Evolutionary conservation across 345 rosid genomes (phyloP).

Genomic region (Citrus reticulata): DNA sequence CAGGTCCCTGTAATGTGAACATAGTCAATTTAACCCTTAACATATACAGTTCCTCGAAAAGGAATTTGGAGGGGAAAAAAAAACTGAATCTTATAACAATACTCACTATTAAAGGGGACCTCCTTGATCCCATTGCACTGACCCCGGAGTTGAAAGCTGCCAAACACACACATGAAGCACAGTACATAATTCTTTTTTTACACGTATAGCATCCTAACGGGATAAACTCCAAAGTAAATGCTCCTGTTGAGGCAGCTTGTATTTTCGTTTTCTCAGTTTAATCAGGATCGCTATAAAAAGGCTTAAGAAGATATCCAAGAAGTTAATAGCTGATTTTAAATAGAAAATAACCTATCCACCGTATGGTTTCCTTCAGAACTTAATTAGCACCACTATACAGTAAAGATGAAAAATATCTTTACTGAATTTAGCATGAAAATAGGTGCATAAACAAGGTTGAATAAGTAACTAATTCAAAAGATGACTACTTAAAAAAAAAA

Average conservation of each 20-base stretch:
- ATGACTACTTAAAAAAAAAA: not conserved
- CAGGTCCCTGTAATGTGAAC: slow-evolving; percentile 3
- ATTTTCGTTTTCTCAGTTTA: not conserved
- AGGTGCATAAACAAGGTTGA: not conserved
- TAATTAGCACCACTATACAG: not conserved
- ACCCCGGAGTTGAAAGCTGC: not conserved
- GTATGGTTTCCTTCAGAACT: not conserved
- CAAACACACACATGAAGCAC: not conserved
- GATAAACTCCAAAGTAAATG: not conserved
- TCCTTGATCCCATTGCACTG: not conserved
- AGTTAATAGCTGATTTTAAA: not conserved
- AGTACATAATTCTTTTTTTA: not conserved
- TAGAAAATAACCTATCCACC: not conserved
- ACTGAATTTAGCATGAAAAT: not conserved
- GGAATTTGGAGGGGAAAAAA: not conserved
- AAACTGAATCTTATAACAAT: not conserved
- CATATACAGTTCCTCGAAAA: not conserved
- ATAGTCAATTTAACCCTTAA: not conserved
- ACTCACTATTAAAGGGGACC: slow-evolving; percentile 6
- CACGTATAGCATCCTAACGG: too few species aligned
- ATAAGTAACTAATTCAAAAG: not conserved
- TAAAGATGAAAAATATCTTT: not conserved
- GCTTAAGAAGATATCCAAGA: not conserved
- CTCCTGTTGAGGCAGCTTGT: not conserved
- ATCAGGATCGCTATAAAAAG: not conserved